Conservation (phyloP, 106 monocot species). For the Dioscorea zingiberensis region DNA sequence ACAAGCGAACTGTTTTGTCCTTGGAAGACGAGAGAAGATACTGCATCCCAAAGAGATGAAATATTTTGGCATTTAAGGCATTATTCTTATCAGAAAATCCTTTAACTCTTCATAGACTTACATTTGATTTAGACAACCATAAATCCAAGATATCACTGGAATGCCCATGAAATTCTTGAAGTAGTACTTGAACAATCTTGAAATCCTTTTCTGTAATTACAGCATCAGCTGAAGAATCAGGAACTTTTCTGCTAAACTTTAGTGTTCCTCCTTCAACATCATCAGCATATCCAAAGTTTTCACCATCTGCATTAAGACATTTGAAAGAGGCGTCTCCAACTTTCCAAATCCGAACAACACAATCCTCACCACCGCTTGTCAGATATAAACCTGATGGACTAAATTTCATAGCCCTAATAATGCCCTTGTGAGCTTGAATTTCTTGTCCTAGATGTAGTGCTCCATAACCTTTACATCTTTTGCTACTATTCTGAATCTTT, state of each 20-base stretch:
- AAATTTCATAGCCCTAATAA: conserved; percentile 78
- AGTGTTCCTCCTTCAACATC: conserved; percentile 27
- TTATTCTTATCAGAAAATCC: too few relatives aligned
- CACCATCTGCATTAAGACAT: too few relatives aligned
- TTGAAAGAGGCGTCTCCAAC: conserved; percentile 49
- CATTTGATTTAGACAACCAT: conserved; percentile 77
- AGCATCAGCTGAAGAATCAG: conserved; percentile 53
- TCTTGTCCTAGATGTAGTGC: conserved; percentile 65
- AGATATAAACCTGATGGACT: conserved; percentile 67
- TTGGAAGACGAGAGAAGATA: conserved; percentile 68
- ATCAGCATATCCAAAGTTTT: conserved; percentile 27
- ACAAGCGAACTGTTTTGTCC: conserved; percentile 84
- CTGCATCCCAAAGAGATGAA: conserved; percentile 29
- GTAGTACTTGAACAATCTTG: conserved; percentile 46
- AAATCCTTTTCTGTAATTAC: conserved; percentile 55
- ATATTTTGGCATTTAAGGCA: too few relatives aligned
- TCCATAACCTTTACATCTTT: conserved; percentile 64
- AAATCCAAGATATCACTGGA: conserved; percentile 68
- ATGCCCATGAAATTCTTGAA: conserved; percentile 81
- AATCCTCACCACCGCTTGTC: conserved; percentile 86
- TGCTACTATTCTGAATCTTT: conserved; percentile 41
- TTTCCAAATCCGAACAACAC: conserved; percentile 75
- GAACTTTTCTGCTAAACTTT: conserved; percentile 12
- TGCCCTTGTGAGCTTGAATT: conserved; percentile 69
- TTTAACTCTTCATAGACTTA: neutral